Conservation (phyloP, 768 basidiomycete species). For the Naganishia vaughanmartiniae region DNA sequence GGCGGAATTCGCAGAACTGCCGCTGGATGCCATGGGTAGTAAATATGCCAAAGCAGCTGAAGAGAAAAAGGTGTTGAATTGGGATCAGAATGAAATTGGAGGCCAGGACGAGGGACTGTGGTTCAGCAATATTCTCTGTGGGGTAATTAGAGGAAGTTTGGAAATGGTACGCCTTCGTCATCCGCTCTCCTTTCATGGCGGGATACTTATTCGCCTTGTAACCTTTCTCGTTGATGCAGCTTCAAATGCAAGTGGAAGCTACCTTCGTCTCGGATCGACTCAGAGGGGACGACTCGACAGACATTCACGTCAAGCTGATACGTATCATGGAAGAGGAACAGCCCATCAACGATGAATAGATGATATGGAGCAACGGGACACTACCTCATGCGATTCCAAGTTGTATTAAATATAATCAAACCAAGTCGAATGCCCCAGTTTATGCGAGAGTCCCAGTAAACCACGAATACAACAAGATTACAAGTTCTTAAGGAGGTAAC, state of each 20-base stretch:
- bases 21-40: slow-evolving; percentile 69
- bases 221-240: slow-evolving; percentile 56
- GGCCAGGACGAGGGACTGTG: slow-evolving; percentile 76
- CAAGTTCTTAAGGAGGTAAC: not conserved
- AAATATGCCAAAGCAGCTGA: slow-evolving; percentile 19
- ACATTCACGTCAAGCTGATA: slow-evolving; percentile 82
- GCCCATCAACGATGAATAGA: slow-evolving; percentile 81
- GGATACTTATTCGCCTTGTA: no score
- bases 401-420: not conserved
- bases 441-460: not conserved
- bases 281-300: slow-evolving; percentile 89
- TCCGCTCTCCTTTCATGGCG: not conserved
- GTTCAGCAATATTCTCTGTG: slow-evolving; percentile 95
- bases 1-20: slow-evolving; percentile 94
- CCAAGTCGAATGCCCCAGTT: not conserved
- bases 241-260: slow-evolving; percentile 91
- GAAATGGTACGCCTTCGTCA: slow-evolving; percentile 72
- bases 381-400: not conserved
- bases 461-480: slow-evolving; percentile 12
- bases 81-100: slow-evolving; percentile 9
- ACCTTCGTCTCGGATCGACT: slow-evolving; percentile 85
- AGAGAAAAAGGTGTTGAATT: slow-evolving; percentile 10
- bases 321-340: slow-evolving; percentile 96
- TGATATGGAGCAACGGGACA: not conserved
- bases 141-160: slow-evolving; percentile 83